Evolutionary conservation across 1,284 basidiomycete genomes (phyloP).

Genomic region (Ceratobasidium sp.): DNA sequence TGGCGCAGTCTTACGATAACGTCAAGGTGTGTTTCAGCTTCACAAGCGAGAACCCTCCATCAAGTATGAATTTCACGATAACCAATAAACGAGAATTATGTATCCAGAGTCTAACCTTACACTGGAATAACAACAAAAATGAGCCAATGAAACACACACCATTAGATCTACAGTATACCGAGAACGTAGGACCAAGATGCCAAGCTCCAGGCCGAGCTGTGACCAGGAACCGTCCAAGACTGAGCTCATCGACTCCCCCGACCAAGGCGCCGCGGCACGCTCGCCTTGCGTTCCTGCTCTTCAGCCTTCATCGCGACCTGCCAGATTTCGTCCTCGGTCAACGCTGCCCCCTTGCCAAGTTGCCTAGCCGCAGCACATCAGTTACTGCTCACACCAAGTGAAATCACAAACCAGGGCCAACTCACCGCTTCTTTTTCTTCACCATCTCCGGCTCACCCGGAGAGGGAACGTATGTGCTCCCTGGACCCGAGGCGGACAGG

Average conservation of each 20-base stretch:
- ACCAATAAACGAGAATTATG: not conserved
- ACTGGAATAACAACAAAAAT: constrained; percentile 7
- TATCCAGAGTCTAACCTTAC: not conserved
- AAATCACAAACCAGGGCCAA: constrained; percentile 9
- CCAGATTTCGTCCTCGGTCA: constrained; percentile 44
- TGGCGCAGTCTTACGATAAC: not conserved
- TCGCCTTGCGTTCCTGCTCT: constrained; percentile 38
- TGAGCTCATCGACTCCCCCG: constrained; percentile 38
- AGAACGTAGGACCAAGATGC: not conserved
- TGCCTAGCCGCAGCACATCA: constrained; percentile 11
- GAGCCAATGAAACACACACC: not conserved
- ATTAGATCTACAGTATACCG: not conserved
- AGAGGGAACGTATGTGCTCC: constrained; percentile 52
- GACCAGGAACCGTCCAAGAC: not conserved
- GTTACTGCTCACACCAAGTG: not conserved
- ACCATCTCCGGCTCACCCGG: constrained; percentile 55
- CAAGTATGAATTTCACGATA: constrained; percentile 1
- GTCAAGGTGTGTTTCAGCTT: not conserved
- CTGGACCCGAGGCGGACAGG: constrained; percentile 30
- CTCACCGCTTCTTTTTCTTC: constrained; percentile 65
- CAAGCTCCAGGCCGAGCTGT: not conserved
- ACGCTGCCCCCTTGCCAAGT: constrained; percentile 32
- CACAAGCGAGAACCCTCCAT: not conserved
- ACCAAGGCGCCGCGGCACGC: constrained; percentile 29
- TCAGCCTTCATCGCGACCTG: constrained; percentile 40